A percentile compares a stretch with the other conserved stretches of the same genome.
Evolutionary conservation across 345 rosid genomes (phyloP).

Genomic region (Microcos paniculata): DNA sequence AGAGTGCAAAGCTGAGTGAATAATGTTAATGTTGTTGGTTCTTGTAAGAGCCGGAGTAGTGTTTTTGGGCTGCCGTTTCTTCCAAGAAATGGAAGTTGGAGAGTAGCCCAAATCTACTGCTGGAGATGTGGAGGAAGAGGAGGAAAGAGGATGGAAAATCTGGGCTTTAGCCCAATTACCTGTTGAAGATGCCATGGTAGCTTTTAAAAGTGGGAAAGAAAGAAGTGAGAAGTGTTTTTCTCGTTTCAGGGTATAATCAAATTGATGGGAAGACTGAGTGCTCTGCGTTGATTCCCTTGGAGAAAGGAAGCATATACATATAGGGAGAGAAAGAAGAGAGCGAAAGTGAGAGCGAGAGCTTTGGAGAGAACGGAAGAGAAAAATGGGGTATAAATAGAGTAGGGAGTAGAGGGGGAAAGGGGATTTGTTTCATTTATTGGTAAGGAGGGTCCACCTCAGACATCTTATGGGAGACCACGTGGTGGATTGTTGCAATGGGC

Average conservation of each 20-base stretch:
- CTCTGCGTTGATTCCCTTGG: background rate
- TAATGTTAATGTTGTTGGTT: slow-evolving; percentile 11
- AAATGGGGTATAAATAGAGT: slow-evolving; percentile 35
- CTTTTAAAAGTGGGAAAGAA: too few species aligned
- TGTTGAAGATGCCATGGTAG: slow-evolving; percentile 45
- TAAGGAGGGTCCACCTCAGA: slow-evolving; percentile 42
- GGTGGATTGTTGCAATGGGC: slow-evolving; percentile 32
- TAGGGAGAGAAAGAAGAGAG: background rate
- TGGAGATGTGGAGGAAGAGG: slow-evolving; percentile 23
- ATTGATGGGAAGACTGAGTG: background rate
- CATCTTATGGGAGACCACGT: slow-evolving; percentile 40
- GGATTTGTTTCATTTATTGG: background rate
- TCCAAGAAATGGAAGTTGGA: slow-evolving; percentile 21
- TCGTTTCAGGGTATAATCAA: background rate
- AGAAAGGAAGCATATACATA: background rate
- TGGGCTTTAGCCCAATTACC: slow-evolving; percentile 37
- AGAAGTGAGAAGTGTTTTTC: background rate
- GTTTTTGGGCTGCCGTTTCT: slow-evolving; percentile 18
- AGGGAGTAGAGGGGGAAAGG: background rate
- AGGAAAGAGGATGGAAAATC: slow-evolving; percentile 29
- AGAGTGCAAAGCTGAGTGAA: slow-evolving; percentile 44
- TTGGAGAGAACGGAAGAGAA: slow-evolving; percentile 16
- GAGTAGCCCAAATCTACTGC: slow-evolving; percentile 25
- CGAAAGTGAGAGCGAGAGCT: background rate
- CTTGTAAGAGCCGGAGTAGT: slow-evolving; percentile 10